Base-by-base conservation (phyloP, 139 green algal genomes). In the Desmodesmus armatus region DNA sequence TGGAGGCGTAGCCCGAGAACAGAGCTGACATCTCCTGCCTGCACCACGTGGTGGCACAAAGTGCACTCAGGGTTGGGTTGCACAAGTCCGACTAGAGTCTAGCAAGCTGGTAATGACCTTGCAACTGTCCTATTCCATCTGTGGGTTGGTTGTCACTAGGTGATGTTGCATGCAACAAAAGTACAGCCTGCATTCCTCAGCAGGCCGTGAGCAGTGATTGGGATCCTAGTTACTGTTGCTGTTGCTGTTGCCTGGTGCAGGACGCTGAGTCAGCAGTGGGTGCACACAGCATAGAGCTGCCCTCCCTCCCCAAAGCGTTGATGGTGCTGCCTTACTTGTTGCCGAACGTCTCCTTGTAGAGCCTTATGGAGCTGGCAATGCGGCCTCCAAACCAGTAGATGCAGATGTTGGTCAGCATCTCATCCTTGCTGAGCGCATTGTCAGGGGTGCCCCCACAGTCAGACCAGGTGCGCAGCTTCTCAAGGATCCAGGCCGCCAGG, bases 381-480 rank as follows among this genome's bases (percentile, higher is more conserved):
- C 80, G 35, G 21, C 80, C 80, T 3, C 80, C 49, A 58, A 85
- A 85, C 80, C 80, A 85, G 80, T 85, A 85, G 29, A 85, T 79
- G 37, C 66, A 58, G 13, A 85, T 79, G 67, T 85, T 85, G 51
- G 80, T 85, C 13, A 85, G 67, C 13, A 85, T 17, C 66, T 85
- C 80, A 11, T 85, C 80, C 44, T 78, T 78, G 44, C 31, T 71
- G 37, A 85, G 19, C 17, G 49, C 80, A 7, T 67, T 70, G 40
- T 85, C 80, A 5, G 65, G 65, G 21, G 5, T 49, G 19, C 37
- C 41, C 4, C 51, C 7, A 40, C 80, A 85, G 79, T 85, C 79
- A 5, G 65, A 60, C 79, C 79, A 85, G n/a, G 40, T 67, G 11
- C 44, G 47, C 7, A 84, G 44, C 78, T 84, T 84, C 27, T 84